Evolutionary conservation across 164 flowering plant species (phyloP), one percentile per base, ranked within the genome.

Genomic region (Umbellularia californica): DNA sequence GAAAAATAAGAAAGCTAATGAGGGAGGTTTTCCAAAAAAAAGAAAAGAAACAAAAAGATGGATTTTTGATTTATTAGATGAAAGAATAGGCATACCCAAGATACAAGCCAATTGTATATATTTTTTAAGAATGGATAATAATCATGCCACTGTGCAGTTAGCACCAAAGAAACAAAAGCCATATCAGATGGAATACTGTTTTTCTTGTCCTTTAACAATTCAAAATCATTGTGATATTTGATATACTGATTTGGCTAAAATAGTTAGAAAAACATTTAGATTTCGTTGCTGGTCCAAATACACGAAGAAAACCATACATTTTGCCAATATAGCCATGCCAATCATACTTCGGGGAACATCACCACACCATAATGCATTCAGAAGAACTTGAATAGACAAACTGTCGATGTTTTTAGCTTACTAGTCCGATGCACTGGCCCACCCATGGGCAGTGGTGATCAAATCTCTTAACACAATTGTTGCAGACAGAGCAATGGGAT

Each of bases 371-470:
- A 20, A 55, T 55, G n/a, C 60, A 17, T 55, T 55, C 17, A 55
- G n/a, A 55, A 55, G 60, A 20, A 55, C 17, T 20, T 55, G 20
- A 19, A 55, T 15, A 14, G n/a, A 15, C 60, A 55, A 17, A 15
- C 60, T 55, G 60, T 41, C 47, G 7, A 17, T 17, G 60, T 15
- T 41, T 41, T 7, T 55, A 55, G 7, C 60, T 55, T 55, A 55
- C 60, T 17, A 55, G 30, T 81, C 93, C 98, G 79, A 93, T 93
- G 78, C 98, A 93, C 78, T 93, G 97, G 73, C 97, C 98, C 35
- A 92, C 97, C 98, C 98, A 93, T 22, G 98, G 98, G 74, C 98
- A 93, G 75, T 93, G 98, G 75, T 93, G 98, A 88, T 93, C 98
- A 63, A 93, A 93, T 68, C 84, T 86, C 81, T 92, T 91, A 17